Base-by-base conservation (phyloP, 306 rosid genomes). In the Ziziphus jujuba region DNA sequence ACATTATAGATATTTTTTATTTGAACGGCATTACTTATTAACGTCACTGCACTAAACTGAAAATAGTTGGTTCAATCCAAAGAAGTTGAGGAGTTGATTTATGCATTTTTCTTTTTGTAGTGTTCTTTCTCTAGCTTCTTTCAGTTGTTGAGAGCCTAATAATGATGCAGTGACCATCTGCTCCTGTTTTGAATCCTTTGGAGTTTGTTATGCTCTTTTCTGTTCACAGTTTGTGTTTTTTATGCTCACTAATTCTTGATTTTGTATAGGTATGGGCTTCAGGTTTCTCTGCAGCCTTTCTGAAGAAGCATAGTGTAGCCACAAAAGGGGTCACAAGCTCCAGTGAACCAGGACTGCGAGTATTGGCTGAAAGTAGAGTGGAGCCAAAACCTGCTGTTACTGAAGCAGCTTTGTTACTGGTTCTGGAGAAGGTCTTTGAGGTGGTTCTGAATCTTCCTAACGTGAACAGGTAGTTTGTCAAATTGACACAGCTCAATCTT, bases 231-330 rank as follows among this genome's bases (percentile, higher is more conserved):
- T 43, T 5, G 12, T 64, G 24, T 61, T 14, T 6, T 23, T 33
- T 44, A 13, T 81, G 64, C 13, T 66, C 14, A 63, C 43, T 28
- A 65, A 44, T 65, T 31, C 62, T 49, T 72, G 68, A 24, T 77
- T 72, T 61, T 63, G 57, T 62, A 43, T 74, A 95, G 99, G 96
- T 95, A 34, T 95, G 97, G 97, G 99, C 99, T 56, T 95, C 96
- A 43, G 99, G 99, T 71, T 95, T 95, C 89, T 88, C 97, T 56
- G 97, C 99, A 66, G 97, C 99, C 2, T 85, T 95, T 67, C 82
- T 95, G 51, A 95, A 95, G 81, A 95, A 90, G 84, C 84, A 55
- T 23, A 95, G 99, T 57, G 81, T 88, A 21, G 95, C 96, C 66
- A 84, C 97, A 48, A 90, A 87, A 75, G 92, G 97, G 65, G 65